phyloP scores from a whole-genome alignment of 345 rosid genomes.

The Gossypium rotundifolium region DNA sequence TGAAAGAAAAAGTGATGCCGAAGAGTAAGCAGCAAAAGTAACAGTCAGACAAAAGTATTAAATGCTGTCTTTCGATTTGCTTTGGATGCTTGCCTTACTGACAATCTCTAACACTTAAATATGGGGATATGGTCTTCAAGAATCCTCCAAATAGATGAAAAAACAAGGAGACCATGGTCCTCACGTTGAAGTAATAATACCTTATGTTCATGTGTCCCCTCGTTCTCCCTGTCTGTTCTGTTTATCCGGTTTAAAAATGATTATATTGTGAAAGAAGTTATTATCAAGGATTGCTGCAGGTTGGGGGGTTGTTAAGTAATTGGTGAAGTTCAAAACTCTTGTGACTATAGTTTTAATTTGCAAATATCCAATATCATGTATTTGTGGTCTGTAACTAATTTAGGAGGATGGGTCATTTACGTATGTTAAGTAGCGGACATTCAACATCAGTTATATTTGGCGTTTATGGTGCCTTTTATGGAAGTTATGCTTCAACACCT shows the following conservation, averaged over 20 bases:
- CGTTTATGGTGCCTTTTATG: neutral
- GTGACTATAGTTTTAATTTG: neutral
- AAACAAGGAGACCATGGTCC: too few relatives aligned
- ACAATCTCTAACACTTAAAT: neutral
- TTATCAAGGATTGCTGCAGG: neutral
- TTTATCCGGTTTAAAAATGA: neutral
- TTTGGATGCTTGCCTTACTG: too few relatives aligned
- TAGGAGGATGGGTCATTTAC: neutral
- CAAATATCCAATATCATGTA: neutral
- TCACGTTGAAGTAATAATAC: neutral
- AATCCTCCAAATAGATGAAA: neutral
- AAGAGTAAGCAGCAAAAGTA: neutral
- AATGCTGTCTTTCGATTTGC: neutral
- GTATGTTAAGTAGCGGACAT: neutral
- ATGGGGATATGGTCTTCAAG: neutral
- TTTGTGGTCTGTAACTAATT: neutral
- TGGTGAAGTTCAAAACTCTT: neutral
- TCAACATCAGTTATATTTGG: neutral
- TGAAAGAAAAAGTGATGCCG: neutral
- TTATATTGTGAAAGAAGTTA: neutral
- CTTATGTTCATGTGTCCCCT: neutral
- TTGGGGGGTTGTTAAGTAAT: neutral
- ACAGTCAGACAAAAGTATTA: neutral
- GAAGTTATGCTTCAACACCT: neutral
- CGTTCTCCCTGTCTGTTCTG: neutral